phyloP scores from a whole-genome alignment of 139 green algal species.

The Pycnococcus provasolii region DNA sequence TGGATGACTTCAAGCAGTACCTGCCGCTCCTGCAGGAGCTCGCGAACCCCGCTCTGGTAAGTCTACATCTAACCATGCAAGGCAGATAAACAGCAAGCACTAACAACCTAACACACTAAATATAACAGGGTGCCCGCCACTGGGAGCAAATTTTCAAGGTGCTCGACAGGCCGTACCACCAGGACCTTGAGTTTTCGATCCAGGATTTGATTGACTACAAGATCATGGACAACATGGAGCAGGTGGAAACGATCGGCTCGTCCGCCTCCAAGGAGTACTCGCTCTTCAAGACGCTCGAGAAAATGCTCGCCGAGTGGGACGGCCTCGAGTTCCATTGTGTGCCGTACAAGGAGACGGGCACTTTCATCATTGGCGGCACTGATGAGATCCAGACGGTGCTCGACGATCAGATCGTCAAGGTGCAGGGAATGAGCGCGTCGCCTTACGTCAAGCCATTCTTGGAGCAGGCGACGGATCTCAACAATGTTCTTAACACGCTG shows the following conservation, averaged over 20 bases:
- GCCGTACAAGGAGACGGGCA: constrained; percentile 56
- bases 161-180: constrained; percentile 21
- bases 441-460: constrained; percentile 72
- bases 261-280: constrained; percentile 52
- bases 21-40: constrained; percentile 32
- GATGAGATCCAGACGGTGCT: constrained; percentile 66
- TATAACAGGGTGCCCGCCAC: constrained; percentile 11
- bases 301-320: constrained; percentile 65
- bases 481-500: constrained; percentile 49
- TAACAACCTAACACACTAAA: no score
- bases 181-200: constrained; percentile 30
- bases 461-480: constrained; percentile 44
- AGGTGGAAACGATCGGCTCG: constrained; percentile 34
- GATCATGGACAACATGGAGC: constrained; percentile 47
- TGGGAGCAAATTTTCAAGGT: constrained; percentile 33
- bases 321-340: constrained; percentile 50
- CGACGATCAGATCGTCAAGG: constrained; percentile 67
- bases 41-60: constrained; percentile 30
- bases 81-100: no score
- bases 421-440: constrained; percentile 57
- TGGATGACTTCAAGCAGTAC: constrained; percentile 34
- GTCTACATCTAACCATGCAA: no score
- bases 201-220: constrained; percentile 47
- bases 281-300: constrained; percentile 62
- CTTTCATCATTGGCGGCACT: constrained; percentile 62